Percentiles rank a stretch among this genome's conserved stretches.
phyloP scores from a whole-genome alignment of 306 rosid genomes.

The Corylus heterophylla region DNA sequence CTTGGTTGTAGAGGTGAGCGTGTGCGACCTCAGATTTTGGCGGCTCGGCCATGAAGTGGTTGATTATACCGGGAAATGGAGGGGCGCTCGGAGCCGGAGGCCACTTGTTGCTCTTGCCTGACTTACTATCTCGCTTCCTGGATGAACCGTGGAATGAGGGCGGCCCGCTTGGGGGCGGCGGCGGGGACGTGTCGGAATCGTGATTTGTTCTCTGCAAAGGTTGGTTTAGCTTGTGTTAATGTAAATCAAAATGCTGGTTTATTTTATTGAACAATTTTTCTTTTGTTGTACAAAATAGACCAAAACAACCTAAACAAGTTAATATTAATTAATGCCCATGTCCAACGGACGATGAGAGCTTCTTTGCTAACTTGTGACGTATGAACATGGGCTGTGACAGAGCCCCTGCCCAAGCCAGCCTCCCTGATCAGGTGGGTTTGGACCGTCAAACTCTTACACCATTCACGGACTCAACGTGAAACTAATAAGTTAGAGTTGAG shows the following conservation, averaged over 20 bases:
- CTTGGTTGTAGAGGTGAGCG: constrained; percentile 10
- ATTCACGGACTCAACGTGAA: too few species aligned
- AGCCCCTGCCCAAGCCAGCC: too few species aligned
- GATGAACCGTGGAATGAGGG: constrained; percentile 32
- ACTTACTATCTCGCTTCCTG: constrained; percentile 29
- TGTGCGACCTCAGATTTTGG: constrained; percentile 7
- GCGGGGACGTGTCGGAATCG: constrained; percentile 36
- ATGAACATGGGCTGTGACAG: too few species aligned
- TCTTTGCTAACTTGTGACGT: too few species aligned
- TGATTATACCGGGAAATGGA: constrained; percentile 27
- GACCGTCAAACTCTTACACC: too few species aligned
- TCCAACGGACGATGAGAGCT: too few species aligned
- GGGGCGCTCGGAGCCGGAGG: constrained; percentile 45
- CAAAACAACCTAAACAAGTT: too few species aligned
- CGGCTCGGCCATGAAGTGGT: constrained; percentile 15
- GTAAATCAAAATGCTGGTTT: neutral
- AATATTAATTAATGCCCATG: too few species aligned
- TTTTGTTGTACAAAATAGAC: too few species aligned
- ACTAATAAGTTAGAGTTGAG: too few species aligned
- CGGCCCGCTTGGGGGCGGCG: constrained; percentile 10
- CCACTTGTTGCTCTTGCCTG: constrained; percentile 43
- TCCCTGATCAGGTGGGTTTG: too few species aligned
- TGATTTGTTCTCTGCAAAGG: constrained; percentile 43
- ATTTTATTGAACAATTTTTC: neutral
- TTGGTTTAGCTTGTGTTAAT: neutral